Conservation (phyloP, 2,329 filamentous ascomycete species). For the Xylariaceae sp. region DNA sequence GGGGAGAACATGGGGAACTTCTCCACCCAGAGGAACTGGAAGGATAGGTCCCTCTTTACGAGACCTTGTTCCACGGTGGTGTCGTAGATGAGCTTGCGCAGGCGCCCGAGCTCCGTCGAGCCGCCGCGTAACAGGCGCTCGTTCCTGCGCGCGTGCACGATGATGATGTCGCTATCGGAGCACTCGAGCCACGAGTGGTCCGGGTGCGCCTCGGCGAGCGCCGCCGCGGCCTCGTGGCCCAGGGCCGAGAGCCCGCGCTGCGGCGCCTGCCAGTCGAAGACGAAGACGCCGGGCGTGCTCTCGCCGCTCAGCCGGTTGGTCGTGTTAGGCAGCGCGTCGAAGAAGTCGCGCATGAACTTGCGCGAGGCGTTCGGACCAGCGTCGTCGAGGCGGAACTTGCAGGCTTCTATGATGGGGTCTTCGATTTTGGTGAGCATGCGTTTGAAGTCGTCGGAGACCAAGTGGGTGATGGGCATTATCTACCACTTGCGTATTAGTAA, state of each 20-base stretch:
- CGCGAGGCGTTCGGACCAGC: conserved; percentile 38
- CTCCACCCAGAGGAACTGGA: conserved; percentile 76
- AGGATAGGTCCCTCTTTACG: conserved; percentile 44
- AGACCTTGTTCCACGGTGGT: conserved; percentile 59
- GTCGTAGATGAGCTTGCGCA: conserved; percentile 66
- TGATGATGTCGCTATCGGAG: conserved; percentile 69
- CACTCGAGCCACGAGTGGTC: conserved; percentile 30
- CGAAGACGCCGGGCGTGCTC: conserved; percentile 74
- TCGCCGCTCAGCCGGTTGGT: conserved; percentile 61
- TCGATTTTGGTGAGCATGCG: conserved; percentile 67
- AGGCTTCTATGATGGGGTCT: conserved; percentile 67
- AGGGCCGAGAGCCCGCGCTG: conserved; percentile 63
- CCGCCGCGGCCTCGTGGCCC: conserved; percentile 23
- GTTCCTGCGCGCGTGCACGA: conserved; percentile 72
- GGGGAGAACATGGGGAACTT: conserved; percentile 92
- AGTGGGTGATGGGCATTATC: conserved; percentile 61
- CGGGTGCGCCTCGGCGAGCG: conserved; percentile 21
- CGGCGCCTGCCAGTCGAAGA: conserved; percentile 69
- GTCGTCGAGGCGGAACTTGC: conserved; percentile 58
- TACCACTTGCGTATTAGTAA: conserved; percentile 32
- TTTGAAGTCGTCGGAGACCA: conserved; percentile 59
- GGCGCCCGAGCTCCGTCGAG: conserved; percentile 64
- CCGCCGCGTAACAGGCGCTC: conserved; percentile 56
- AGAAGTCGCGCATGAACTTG: conserved; percentile 53
- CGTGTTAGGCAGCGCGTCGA: conserved; percentile 56